Conservation (phyloP, 2,329 filamentous ascomycete species). For the Calonectria pteridis region DNA sequence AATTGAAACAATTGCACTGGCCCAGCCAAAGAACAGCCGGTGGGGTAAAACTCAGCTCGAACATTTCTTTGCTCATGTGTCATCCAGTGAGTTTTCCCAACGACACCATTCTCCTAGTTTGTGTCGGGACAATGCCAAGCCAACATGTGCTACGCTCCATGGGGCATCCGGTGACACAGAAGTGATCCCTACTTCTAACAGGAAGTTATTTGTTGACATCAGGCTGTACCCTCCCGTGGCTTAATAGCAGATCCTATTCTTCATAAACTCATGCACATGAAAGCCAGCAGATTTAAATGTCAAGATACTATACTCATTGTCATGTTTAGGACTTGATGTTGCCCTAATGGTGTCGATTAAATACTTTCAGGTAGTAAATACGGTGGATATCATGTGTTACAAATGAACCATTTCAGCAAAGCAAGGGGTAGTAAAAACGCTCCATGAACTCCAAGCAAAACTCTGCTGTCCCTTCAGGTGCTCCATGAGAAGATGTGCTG, state of each 20-base stretch:
- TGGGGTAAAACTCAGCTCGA: not conserved
- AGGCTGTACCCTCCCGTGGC: not conserved
- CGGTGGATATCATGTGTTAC: constrained; percentile 24
- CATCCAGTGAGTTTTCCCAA: not conserved
- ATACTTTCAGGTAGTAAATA: constrained; percentile 15
- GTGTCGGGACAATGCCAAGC: not conserved
- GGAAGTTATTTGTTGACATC: not conserved
- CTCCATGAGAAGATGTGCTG: not conserved
- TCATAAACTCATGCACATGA: not conserved
- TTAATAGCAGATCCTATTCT: not conserved
- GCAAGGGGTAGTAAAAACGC: constrained; percentile 13
- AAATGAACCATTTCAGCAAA: constrained; percentile 28
- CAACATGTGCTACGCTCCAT: not conserved
- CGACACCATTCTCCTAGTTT: not conserved
- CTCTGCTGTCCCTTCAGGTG: not conserved
- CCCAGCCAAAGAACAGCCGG: not conserved
- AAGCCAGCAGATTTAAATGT: too few relatives aligned
- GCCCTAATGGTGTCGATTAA: constrained; percentile 6
- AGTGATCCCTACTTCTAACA: not conserved
- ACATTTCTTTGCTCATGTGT: not conserved
- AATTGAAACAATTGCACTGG: not conserved
- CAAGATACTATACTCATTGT: not conserved
- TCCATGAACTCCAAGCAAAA: constrained; percentile 25
- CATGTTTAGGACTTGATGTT: not conserved
- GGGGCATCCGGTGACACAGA: not conserved